These are phyloP conservation scores for Flaveria brownii DNA, from an alignment of 129 eudicot genomes.

Conservation along the genomic window DNA sequence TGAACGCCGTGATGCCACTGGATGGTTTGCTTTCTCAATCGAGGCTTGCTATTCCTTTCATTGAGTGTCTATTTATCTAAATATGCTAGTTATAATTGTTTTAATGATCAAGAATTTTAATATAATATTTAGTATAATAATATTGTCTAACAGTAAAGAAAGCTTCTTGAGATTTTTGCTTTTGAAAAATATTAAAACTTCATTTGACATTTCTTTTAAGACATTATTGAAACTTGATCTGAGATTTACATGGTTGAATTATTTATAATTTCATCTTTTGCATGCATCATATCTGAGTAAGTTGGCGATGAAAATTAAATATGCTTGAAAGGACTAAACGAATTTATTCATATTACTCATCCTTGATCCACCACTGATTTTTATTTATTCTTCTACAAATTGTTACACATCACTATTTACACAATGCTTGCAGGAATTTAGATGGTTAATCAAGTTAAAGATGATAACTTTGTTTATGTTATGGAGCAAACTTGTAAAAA, in stretches of 20 bases:
- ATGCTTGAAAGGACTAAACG: not conserved
- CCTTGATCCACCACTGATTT: not conserved
- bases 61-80: slow-evolving; percentile 20
- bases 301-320: not conserved
- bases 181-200: not conserved
- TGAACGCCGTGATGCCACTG: slow-evolving; percentile 65
- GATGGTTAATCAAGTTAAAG: slow-evolving; percentile 13
- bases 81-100: slow-evolving; percentile 19
- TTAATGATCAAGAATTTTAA: not conserved
- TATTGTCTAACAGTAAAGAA: not conserved
- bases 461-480: slow-evolving; percentile 29
- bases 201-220: slow-evolving; percentile 1
- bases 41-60: slow-evolving; percentile 37
- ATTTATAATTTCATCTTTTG: not conserved
- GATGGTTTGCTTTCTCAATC: slow-evolving; percentile 70
- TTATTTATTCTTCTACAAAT: not conserved
- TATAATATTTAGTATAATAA: not conserved
- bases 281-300: not conserved
- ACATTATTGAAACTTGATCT: slow-evolving; percentile 8
- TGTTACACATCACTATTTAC: not conserved
- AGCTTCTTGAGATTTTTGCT: slow-evolving; percentile 13
- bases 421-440: not conserved
- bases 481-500: slow-evolving; percentile 14
- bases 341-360: not conserved
- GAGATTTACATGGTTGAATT: not conserved